These are phyloP conservation scores for Arthrobotrys conoides DNA, from an alignment of 2,329 filamentous ascomycete species.

Conservation along the genomic window DNA sequence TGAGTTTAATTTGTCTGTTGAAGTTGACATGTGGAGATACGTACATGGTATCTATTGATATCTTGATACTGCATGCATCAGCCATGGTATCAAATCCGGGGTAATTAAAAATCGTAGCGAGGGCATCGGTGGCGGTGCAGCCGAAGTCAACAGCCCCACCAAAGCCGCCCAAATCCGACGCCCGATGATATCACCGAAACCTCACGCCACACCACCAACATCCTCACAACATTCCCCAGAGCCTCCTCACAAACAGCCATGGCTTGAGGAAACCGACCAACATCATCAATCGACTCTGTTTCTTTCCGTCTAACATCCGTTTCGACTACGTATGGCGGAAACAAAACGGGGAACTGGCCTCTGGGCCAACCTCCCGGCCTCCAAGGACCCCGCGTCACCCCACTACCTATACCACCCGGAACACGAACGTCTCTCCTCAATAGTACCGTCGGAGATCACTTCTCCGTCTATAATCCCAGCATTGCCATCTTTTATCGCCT, in stretches of 20 bases:
- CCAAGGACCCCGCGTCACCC: conserved; percentile 47
- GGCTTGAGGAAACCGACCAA: neutral
- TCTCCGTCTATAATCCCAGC: conserved; percentile 25
- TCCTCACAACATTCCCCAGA: neutral
- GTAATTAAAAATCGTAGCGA: conserved; percentile 29
- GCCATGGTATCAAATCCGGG: conserved; percentile 31
- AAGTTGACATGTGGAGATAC: no score
- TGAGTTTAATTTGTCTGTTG: no score
- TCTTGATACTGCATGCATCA: no score
- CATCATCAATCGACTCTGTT: conserved; percentile 21
- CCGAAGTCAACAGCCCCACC: conserved; percentile 12
- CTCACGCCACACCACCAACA: conserved; percentile 23
- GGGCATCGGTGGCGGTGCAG: conserved; percentile 37
- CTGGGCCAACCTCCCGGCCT: neutral
- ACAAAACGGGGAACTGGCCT: conserved; percentile 4
- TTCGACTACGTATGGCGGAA: conserved; percentile 28
- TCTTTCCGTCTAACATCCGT: neutral
- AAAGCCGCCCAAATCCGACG: conserved; percentile 3
- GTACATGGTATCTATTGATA: no score
- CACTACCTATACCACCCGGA: conserved; percentile 49
- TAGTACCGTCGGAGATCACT: conserved; percentile 34
- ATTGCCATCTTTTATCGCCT: conserved; percentile 34
- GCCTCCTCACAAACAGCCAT: neutral
- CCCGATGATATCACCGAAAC: conserved; percentile 49
- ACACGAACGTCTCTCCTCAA: conserved; percentile 36